These are phyloP conservation scores for Acarospora socialis DNA, from an alignment of 2,329 filamentous ascomycete species.

Conservation along the genomic window DNA sequence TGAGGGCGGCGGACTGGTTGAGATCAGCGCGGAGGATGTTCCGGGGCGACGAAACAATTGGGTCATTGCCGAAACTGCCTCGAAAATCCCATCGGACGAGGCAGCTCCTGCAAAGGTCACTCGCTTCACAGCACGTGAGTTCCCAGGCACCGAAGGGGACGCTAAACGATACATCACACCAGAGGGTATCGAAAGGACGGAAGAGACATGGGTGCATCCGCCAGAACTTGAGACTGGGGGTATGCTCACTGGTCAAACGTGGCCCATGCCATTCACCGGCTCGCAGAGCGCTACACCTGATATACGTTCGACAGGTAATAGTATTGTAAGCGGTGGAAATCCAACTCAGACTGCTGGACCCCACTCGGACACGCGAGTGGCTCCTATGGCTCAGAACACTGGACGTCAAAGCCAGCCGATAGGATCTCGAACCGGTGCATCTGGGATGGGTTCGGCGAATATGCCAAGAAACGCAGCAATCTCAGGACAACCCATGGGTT, in stretches of 20 bases:
- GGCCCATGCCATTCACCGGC: slow-evolving; percentile 14
- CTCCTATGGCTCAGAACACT: too few species aligned
- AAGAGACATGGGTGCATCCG: slow-evolving; percentile 33
- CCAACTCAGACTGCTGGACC: too few species aligned
- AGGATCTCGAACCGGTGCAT: too few species aligned
- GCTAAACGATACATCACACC: slow-evolving; percentile 24
- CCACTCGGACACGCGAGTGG: too few species aligned
- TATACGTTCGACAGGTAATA: too few species aligned
- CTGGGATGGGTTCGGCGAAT: too few species aligned
- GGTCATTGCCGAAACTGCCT: slow-evolving; percentile 22
- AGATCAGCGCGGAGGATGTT: slow-evolving; percentile 12
- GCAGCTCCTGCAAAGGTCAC: slow-evolving; percentile 9
- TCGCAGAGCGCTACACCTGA: too few species aligned
- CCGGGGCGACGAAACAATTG: slow-evolving; percentile 14
- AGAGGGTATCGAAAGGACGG: slow-evolving; percentile 28
- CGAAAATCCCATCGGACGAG: slow-evolving; percentile 16
- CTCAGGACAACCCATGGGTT: too few species aligned
- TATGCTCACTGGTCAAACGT: slow-evolving; percentile 21
- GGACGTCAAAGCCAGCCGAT: too few species aligned
- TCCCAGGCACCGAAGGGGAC: slow-evolving; percentile 27
- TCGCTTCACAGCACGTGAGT: slow-evolving; percentile 22
- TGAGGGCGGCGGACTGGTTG: slow-evolving; percentile 13
- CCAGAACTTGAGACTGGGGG: slow-evolving; percentile 26
- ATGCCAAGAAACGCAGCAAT: too few species aligned
- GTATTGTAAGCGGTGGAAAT: too few species aligned